Conservation (phyloP, 2,329 filamentous ascomycete genomes). For the Ascochyta fabae region DNA sequence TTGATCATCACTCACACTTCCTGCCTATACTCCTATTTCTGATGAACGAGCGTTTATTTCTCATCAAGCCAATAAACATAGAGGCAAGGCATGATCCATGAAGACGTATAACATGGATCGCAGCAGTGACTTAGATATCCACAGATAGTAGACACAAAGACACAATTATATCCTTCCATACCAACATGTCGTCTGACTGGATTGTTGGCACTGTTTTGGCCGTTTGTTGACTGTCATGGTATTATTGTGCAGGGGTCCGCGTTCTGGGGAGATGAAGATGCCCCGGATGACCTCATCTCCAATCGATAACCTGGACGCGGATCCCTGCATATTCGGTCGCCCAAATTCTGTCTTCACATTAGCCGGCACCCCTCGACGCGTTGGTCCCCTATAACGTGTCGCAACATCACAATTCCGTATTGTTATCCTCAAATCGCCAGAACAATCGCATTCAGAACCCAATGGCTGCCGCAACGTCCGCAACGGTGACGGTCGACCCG, state of each 20-base stretch:
- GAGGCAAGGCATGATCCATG: too few relatives aligned
- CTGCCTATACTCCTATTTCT: not conserved
- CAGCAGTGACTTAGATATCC: not conserved
- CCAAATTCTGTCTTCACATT: constrained; percentile 23
- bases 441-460: not conserved
- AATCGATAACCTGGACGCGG: constrained; percentile 1
- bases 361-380: constrained; percentile 25
- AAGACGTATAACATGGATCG: not conserved
- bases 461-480: constrained; percentile 20
- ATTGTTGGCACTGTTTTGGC: not conserved
- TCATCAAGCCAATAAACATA: not conserved
- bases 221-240: not conserved
- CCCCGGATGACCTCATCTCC: constrained; percentile 10
- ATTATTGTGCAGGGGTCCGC: constrained; percentile 1
- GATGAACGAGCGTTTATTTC: not conserved
- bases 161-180: not conserved
- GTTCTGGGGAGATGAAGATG: constrained; percentile 6
- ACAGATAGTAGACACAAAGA: not conserved
- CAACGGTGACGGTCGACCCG: constrained; percentile 20
- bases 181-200: too few relatives aligned
- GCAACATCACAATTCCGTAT: constrained; percentile 2
- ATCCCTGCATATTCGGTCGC: constrained; percentile 16
- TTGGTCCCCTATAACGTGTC: constrained; percentile 21
- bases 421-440: not conserved
- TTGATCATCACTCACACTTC: not conserved